A percentile compares a stretch with the other conserved stretches of the same genome.
phyloP scores from a whole-genome alignment of 164 flowering plant species.

The Tetrastigma voinierianum region DNA sequence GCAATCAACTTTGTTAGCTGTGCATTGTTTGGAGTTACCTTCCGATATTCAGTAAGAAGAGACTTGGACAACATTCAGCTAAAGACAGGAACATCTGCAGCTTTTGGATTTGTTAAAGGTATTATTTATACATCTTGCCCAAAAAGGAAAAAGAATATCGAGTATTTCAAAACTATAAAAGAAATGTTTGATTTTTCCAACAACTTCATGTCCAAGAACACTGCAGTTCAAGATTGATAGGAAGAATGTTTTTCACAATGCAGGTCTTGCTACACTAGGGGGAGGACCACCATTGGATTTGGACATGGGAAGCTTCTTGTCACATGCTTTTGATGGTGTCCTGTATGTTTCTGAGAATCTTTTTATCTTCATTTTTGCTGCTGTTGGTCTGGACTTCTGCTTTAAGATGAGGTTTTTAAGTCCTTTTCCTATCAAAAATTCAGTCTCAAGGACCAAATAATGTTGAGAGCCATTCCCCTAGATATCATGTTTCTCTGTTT shows the following conservation, averaged over 20 bases:
- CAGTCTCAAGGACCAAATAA: slow-evolving; percentile 9
- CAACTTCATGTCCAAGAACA: background rate
- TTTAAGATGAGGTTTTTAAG: slow-evolving; percentile 64
- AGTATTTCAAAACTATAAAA: background rate
- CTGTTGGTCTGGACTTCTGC: slow-evolving; percentile 71
- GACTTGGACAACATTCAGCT: slow-evolving; percentile 87
- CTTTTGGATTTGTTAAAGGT: slow-evolving; percentile 89
- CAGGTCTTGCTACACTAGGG: slow-evolving; percentile 69
- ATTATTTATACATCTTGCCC: background rate
- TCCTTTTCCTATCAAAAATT: slow-evolving; percentile 54
- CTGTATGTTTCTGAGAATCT: slow-evolving; percentile 55
- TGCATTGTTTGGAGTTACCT: slow-evolving; percentile 87
- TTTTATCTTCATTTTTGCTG: slow-evolving; percentile 63
- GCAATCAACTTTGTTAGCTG: slow-evolving; percentile 70
- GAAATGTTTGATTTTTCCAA: background rate
- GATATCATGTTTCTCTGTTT: no score
- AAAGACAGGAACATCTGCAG: slow-evolving; percentile 76
- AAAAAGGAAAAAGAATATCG: no score
- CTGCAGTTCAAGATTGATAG: background rate
- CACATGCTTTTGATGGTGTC: slow-evolving; percentile 65
- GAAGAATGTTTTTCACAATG: slow-evolving; percentile 13
- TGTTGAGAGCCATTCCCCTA: no score
- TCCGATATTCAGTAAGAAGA: slow-evolving; percentile 73
- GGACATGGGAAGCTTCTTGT: slow-evolving; percentile 47
- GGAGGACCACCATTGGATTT: slow-evolving; percentile 69